These are phyloP conservation scores for Kodamaea fukazawae DNA, from an alignment of 805 yeast genomes.

Conservation along the genomic window DNA sequence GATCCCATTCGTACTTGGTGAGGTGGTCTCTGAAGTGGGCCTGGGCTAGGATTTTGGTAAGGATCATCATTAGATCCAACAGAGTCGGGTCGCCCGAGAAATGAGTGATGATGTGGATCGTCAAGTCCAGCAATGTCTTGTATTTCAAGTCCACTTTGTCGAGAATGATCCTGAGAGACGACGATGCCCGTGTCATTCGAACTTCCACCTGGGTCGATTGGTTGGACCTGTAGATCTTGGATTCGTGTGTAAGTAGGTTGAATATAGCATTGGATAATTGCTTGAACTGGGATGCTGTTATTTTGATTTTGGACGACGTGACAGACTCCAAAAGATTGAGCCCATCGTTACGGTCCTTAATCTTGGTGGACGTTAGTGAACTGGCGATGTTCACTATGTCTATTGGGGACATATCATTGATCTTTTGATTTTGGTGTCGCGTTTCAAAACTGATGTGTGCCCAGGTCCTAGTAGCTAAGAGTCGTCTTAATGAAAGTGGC, in stretches of 20 bases:
- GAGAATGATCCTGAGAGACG: slow-evolving; percentile 26
- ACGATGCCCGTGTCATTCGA: slow-evolving; percentile 32
- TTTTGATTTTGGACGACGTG: slow-evolving; percentile 17
- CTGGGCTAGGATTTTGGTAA: slow-evolving; percentile 20
- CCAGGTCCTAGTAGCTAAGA: no score
- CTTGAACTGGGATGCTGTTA: slow-evolving; percentile 21
- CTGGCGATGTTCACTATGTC: background rate
- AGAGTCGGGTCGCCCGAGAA: slow-evolving; percentile 23
- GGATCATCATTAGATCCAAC: slow-evolving; percentile 23
- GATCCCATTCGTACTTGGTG: slow-evolving; percentile 25
- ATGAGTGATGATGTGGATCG: slow-evolving; percentile 15
- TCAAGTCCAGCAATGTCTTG: slow-evolving; percentile 21
- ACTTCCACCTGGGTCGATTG: slow-evolving; percentile 23
- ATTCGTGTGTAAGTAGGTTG: slow-evolving; percentile 35
- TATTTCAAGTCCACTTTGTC: slow-evolving; percentile 19
- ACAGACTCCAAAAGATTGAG: slow-evolving; percentile 26
- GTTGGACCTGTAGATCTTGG: slow-evolving; percentile 22
- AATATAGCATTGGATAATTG: slow-evolving; percentile 23
- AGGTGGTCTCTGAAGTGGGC: slow-evolving; percentile 33
- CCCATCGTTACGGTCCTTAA: slow-evolving; percentile 56
- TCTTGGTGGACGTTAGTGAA: slow-evolving; percentile 41
- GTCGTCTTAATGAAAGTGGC: no score
- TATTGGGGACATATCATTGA: no score
- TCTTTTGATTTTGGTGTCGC: no score
- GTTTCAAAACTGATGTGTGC: no score